phyloP scores from a whole-genome alignment of 1,139 yeast species.

The Debaryomycetaceae sp. region DNA sequence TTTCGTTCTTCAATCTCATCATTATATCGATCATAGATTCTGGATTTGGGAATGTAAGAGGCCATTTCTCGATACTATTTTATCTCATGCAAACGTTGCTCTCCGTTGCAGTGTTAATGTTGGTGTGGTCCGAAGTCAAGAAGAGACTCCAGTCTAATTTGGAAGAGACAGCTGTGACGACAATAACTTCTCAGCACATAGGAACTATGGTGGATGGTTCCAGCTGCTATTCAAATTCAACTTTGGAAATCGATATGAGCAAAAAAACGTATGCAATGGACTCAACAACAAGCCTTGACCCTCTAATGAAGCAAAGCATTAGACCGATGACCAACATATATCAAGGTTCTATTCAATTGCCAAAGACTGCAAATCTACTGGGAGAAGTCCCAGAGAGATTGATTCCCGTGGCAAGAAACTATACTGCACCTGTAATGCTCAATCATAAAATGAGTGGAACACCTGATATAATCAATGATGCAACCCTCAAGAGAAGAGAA shows the following conservation, averaged over 20 bases:
- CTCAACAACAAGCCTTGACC: neutral
- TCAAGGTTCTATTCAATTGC: neutral
- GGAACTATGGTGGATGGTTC: neutral
- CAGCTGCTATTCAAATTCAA: conserved; percentile 3
- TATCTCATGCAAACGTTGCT: conserved; percentile 1
- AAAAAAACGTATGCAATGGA: neutral
- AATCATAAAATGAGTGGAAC: neutral
- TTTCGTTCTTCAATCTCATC: conserved; percentile 4
- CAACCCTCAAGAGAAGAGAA: neutral
- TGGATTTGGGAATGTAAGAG: conserved; percentile 4
- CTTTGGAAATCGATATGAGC: neutral
- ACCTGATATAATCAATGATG: neutral
- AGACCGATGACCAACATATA: neutral
- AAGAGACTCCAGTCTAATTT: neutral
- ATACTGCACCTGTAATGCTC: conserved; percentile 3
- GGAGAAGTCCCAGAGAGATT: neutral
- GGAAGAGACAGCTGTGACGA: neutral
- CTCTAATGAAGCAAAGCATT: neutral
- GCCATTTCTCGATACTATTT: conserved; percentile 3
- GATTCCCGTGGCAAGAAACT: conserved; percentile 2
- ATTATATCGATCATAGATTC: conserved; percentile 4
- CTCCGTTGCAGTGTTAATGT: neutral
- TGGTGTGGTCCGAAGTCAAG: neutral
- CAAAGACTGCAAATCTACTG: neutral
- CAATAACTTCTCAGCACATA: neutral